Percentiles rank a stretch among this genome's conserved stretches.
Conservation (phyloP, 441 rosid species). For the Codiaeum variegatum region DNA sequence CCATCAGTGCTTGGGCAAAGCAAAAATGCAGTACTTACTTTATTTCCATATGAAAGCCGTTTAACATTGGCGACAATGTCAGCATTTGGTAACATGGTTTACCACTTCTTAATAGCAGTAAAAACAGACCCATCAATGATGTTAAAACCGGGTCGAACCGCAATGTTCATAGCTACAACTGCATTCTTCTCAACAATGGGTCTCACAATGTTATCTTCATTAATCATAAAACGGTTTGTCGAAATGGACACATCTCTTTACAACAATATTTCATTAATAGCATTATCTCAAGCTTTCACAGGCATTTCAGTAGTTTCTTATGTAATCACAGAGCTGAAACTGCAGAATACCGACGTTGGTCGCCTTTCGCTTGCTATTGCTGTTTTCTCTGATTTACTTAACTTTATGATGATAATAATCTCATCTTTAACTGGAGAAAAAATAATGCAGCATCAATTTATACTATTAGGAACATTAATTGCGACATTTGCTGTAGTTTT, state of each 20-base stretch:
- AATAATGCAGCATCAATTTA: neutral
- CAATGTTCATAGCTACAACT: slow-evolving; percentile 24
- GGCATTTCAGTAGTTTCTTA: slow-evolving; percentile 29
- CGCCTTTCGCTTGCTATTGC: slow-evolving; percentile 32
- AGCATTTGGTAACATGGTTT: slow-evolving; percentile 32
- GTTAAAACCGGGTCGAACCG: slow-evolving; percentile 28
- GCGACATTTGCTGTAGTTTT: neutral
- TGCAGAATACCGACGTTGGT: slow-evolving; percentile 38
- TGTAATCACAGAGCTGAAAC: slow-evolving; percentile 31
- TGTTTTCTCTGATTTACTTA: slow-evolving; percentile 26
- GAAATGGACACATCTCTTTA: slow-evolving; percentile 20
- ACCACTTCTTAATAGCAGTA: slow-evolving; percentile 28
- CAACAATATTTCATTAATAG: slow-evolving; percentile 18
- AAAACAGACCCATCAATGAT: slow-evolving; percentile 28
- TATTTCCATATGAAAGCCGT: slow-evolving; percentile 29
- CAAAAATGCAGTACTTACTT: neutral
- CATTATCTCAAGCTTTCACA: slow-evolving; percentile 27
- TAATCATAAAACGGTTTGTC: slow-evolving; percentile 4
- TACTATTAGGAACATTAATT: neutral
- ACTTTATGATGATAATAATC: neutral
- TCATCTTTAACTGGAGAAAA: neutral
- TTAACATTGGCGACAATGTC: slow-evolving; percentile 22
- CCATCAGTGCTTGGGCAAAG: slow-evolving; percentile 29
- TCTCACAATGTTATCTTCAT: neutral
- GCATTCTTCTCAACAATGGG: slow-evolving; percentile 15